Evolutionary conservation across 257 asterid genomes (phyloP).

Genomic region (Coffea eugenioides): DNA sequence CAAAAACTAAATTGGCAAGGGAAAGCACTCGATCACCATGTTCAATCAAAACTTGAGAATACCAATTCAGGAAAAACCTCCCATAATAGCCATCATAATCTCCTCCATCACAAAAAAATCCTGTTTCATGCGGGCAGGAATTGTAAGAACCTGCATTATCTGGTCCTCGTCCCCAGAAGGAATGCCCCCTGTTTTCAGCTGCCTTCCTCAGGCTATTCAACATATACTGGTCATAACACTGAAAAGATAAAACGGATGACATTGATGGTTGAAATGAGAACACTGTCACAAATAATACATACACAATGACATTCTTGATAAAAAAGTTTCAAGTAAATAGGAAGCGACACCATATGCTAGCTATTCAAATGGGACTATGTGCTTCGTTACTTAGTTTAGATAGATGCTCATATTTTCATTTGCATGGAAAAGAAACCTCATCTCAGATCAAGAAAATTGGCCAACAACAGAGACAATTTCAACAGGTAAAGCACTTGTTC

Average conservation of each 20-base stretch:
- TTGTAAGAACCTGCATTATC: constrained; percentile 40
- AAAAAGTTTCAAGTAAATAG: neutral
- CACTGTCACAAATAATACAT: neutral
- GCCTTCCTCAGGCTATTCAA: constrained; percentile 49
- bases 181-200: constrained; percentile 57
- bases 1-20: constrained; percentile 65
- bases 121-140: constrained; percentile 38
- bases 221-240: constrained; percentile 80
- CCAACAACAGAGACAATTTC: neutral
- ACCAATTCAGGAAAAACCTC: constrained; percentile 73
- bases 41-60: constrained; percentile 58
- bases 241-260: constrained; percentile 4
- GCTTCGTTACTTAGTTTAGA: neutral
- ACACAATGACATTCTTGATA: neutral
- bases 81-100: constrained; percentile 66
- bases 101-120: constrained; percentile 60
- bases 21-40: constrained; percentile 87
- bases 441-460: neutral
- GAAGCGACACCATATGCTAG: neutral
- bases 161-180: constrained; percentile 62
- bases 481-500: neutral
- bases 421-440: neutral
- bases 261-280: neutral
- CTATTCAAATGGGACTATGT: neutral
- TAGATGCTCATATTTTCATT: neutral